A percentile compares a stretch with the other conserved stretches of the same genome.
These are phyloP conservation scores for Backusella circina DNA, from an alignment of 192 early-diverging fungal genomes.

Conservation along the genomic window DNA sequence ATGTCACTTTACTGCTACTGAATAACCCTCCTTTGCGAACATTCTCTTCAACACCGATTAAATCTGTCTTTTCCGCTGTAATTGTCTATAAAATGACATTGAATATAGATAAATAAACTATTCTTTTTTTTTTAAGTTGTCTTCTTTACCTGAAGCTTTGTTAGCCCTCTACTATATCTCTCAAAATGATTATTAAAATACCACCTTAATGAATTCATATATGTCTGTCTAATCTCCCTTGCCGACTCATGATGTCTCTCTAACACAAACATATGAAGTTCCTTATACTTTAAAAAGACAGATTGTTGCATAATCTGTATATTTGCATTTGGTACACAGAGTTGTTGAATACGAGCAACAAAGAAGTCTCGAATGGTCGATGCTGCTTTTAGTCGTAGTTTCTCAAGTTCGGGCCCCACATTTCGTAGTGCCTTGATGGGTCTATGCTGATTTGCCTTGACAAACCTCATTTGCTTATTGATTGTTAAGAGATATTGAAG, in stretches of 20 bases:
- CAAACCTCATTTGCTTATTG: slow-evolving; percentile 83
- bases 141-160: slow-evolving; percentile 64
- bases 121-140: background rate
- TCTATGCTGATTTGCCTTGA: slow-evolving; percentile 70
- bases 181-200: slow-evolving; percentile 93
- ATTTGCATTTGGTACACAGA: slow-evolving; percentile 90
- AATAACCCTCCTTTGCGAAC: slow-evolving; percentile 62
- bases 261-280: slow-evolving; percentile 87
- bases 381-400: slow-evolving; percentile 79
- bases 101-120: background rate
- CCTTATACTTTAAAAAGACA: slow-evolving; percentile 87
- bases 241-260: slow-evolving; percentile 87
- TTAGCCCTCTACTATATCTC: slow-evolving; percentile 72
- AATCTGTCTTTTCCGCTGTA: slow-evolving; percentile 78
- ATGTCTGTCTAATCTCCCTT: slow-evolving; percentile 80
- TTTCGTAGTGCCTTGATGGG: slow-evolving; percentile 80
- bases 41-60: slow-evolving; percentile 85
- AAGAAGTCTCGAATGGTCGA: slow-evolving; percentile 88
- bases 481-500: slow-evolving; percentile 78
- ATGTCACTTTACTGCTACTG: slow-evolving; percentile 58
- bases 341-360: slow-evolving; percentile 77
- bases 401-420: slow-evolving; percentile 89
- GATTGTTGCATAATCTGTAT: slow-evolving; percentile 91
- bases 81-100: slow-evolving; percentile 44
- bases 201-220: slow-evolving; percentile 79